phyloP scores from a whole-genome alignment of 306 rosid species.

The Senna tora region DNA sequence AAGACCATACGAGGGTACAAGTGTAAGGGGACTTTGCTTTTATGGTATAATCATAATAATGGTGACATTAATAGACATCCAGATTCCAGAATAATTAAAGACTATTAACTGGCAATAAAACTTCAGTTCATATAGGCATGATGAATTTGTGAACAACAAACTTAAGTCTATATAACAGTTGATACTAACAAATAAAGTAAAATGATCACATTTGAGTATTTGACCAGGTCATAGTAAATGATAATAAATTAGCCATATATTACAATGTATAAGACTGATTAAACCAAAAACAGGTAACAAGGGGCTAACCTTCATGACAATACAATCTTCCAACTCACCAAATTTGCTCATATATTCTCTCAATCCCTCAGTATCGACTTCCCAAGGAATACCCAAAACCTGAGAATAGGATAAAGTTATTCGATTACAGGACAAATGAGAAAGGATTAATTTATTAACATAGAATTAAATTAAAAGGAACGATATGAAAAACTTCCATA shows the following conservation, averaged over 20 bases:
- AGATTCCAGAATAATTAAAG: constrained; percentile 3
- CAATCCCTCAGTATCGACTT: constrained; percentile 70
- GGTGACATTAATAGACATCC: not conserved
- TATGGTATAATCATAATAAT: not conserved
- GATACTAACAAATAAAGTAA: not conserved
- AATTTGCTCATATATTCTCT: constrained; percentile 72
- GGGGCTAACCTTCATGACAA: constrained; percentile 74
- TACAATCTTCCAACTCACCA: constrained; percentile 79
- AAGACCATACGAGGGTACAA: not conserved
- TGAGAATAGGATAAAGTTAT: constrained; percentile 15
- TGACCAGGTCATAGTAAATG: not conserved
- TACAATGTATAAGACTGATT: not conserved
- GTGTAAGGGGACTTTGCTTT: not conserved
- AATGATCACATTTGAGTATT: not conserved
- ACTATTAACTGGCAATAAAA: not conserved
- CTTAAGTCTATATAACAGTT: not conserved
- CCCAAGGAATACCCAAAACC: constrained; percentile 81
- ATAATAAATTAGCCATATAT: not conserved
- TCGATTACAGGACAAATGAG: not conserved
- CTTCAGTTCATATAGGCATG: not conserved
- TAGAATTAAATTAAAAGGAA: not conserved
- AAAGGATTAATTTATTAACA: not conserved
- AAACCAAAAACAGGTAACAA: not conserved
- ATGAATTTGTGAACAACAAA: not conserved
- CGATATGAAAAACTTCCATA: not conserved